phyloP scores from a whole-genome alignment of 2,329 filamentous ascomycete species.

The Alternaria sp. region DNA sequence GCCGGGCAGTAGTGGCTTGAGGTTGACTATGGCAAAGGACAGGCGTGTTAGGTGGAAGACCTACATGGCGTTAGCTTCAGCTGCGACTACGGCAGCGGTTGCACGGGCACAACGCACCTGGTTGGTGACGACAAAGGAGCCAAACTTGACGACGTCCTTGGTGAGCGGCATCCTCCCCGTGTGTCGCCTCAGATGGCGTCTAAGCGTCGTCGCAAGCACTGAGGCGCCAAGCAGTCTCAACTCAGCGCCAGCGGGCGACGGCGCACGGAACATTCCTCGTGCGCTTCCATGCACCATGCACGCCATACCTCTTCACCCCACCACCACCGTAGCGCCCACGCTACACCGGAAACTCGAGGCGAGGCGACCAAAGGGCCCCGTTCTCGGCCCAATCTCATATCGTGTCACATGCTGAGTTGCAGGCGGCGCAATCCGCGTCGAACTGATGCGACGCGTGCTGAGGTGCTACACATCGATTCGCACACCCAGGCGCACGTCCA shows the following conservation, averaged over 20 bases:
- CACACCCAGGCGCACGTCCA: slow-evolving; percentile 15
- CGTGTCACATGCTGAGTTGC: slow-evolving; percentile 19
- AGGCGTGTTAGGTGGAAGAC: slow-evolving; percentile 84
- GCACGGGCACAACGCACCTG: slow-evolving; percentile 42
- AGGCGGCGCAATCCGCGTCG: slow-evolving; percentile 4
- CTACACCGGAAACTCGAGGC: slow-evolving; percentile 1
- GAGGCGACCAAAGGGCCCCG: neutral
- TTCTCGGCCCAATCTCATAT: slow-evolving; percentile 13
- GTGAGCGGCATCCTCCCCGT: slow-evolving; percentile 45
- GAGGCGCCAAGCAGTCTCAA: slow-evolving; percentile 2
- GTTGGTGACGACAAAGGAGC: slow-evolving; percentile 52
- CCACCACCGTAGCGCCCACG: neutral
- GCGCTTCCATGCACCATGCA: slow-evolving; percentile 11
- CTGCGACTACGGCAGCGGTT: neutral
- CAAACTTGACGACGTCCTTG: slow-evolving; percentile 51
- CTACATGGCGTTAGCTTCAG: slow-evolving; percentile 52
- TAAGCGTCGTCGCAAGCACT: slow-evolving; percentile 7
- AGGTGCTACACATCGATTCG: slow-evolving; percentile 24
- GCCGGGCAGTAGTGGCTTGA: slow-evolving; percentile 91
- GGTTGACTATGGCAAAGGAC: slow-evolving; percentile 89
- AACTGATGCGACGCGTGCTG: slow-evolving; percentile 16
- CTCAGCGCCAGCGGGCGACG: slow-evolving; percentile 7
- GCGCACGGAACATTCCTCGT: slow-evolving; percentile 18
- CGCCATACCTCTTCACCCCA: slow-evolving; percentile 1
- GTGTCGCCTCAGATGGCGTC: neutral